These are phyloP conservation scores for Pholiota microspora DNA, from an alignment of 768 basidiomycete species.

Conservation along the genomic window DNA sequence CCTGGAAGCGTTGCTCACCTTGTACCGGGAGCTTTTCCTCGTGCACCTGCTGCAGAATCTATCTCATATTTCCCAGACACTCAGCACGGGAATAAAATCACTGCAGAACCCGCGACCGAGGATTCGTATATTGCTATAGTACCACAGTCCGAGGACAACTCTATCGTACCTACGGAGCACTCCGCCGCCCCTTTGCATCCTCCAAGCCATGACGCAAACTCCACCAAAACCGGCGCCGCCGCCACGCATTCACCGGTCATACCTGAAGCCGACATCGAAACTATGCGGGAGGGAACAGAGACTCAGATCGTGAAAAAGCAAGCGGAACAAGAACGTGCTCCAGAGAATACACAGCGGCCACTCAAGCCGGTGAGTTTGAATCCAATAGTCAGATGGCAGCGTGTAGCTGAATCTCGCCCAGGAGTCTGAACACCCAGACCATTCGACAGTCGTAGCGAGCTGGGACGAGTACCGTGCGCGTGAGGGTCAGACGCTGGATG, in stretches of 20 bases:
- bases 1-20: background rate
- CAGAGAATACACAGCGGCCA: background rate
- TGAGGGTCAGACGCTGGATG: background rate
- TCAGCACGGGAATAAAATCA: slow-evolving; percentile 12
- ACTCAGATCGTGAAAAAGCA: background rate
- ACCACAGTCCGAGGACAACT: too few relatives aligned
- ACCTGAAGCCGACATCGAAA: background rate
- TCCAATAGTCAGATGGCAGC: background rate
- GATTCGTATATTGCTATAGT: too few relatives aligned
- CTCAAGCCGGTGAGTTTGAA: background rate
- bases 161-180: background rate
- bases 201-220: background rate
- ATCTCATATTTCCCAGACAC: background rate
- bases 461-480: background rate
- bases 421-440: background rate
- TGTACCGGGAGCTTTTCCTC: background rate
- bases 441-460: background rate
- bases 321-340: background rate
- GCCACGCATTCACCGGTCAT: background rate
- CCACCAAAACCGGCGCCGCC: background rate
- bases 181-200: background rate
- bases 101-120: background rate
- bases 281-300: background rate
- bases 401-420: background rate
- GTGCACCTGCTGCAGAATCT: too few relatives aligned